Percentiles rank a stretch among this genome's conserved stretches.
Evolutionary conservation across 2,329 filamentous ascomycete species (phyloP).

Genomic region (Ophiostoma australiae): DNA sequence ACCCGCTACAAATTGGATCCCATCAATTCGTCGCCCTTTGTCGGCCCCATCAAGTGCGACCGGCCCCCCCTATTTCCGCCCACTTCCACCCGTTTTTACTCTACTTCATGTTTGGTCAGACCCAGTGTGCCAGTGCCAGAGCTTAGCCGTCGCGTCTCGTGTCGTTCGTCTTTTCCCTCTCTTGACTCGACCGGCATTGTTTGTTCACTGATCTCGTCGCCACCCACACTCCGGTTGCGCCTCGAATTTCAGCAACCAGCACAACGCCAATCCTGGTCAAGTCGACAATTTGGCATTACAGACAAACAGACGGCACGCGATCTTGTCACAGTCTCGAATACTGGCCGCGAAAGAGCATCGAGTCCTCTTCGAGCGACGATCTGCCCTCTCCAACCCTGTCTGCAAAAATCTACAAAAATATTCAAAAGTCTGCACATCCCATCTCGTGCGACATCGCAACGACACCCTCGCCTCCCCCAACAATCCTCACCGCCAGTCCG

Average conservation of each 20-base stretch:
- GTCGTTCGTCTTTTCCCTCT: neutral
- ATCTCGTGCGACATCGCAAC: neutral
- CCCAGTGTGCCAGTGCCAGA: neutral
- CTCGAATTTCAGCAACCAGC: neutral
- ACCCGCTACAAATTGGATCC: neutral
- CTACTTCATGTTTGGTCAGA: constrained; percentile 10
- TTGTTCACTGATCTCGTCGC: neutral
- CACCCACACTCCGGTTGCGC: neutral
- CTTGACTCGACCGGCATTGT: neutral
- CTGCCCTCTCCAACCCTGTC: neutral
- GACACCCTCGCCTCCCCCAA: neutral
- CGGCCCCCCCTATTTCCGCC: constrained; percentile 13
- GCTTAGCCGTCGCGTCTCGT: constrained; percentile 14
- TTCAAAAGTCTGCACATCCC: neutral
- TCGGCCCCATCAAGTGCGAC: constrained; percentile 13
- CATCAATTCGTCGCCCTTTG: neutral
- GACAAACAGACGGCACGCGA: constrained; percentile 2
- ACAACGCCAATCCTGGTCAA: neutral
- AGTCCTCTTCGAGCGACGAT: neutral
- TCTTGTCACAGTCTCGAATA: neutral
- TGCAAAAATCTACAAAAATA: neutral
- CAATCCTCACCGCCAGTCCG: constrained; percentile 1
- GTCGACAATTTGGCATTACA: neutral
- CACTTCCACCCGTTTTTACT: constrained; percentile 17
- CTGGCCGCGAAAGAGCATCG: neutral